Base-by-base conservation (phyloP, 805 yeast species). In the Pichia rugopelliculosa region DNA sequence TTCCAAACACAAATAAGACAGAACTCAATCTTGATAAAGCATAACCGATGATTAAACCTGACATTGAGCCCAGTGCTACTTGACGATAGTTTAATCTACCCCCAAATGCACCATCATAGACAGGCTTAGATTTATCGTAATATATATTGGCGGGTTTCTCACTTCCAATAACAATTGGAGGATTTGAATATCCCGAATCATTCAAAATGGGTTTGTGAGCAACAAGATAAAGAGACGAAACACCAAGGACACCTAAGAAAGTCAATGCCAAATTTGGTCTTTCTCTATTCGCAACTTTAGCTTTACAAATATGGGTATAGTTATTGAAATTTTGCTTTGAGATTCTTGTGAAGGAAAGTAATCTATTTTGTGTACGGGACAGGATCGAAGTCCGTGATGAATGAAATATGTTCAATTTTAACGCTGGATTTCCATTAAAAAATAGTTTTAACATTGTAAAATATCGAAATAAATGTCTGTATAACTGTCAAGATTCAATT, bases 1-100 rank as follows among this genome's bases (percentile, higher is more conserved):
- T 65, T 1, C 79, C 59, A 37, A 77, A 56, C 25, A 75, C 68
- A 37, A 79, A 79, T 30, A 82, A 65, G 25, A 78, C 69, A 18
- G 76, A 68, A 48, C 79, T 72, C 49, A 82, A 65, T 56, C 80
- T 80, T 18, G 87, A 87, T n/a, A 75, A 71, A 27, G 81, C 65
- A 21, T 77, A 67, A 1, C 88, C 88, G 44, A 75, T 54, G 33
- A 76, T 68, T 48, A 81, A 66, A 0, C 88, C 87, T 8, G 78
- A 67, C 57, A 82, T 67, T 1, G 84, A 77, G 6, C 88, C 88
- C 49, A 79, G 63, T 15, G 85, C 73, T 56, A 82, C 66, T 56
- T 82, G 84, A 55, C 75, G 74, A 58, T 82, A 82, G 62, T 78
- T 76, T 53, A 81, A 64, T 47, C 67, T 68, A 0, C 76, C 75